Percentiles rank a stretch among this genome's conserved stretches.
These are phyloP conservation scores for Agaricus sinodeliciosus DNA, from an alignment of 768 basidiomycete genomes.

Conservation along the genomic window DNA sequence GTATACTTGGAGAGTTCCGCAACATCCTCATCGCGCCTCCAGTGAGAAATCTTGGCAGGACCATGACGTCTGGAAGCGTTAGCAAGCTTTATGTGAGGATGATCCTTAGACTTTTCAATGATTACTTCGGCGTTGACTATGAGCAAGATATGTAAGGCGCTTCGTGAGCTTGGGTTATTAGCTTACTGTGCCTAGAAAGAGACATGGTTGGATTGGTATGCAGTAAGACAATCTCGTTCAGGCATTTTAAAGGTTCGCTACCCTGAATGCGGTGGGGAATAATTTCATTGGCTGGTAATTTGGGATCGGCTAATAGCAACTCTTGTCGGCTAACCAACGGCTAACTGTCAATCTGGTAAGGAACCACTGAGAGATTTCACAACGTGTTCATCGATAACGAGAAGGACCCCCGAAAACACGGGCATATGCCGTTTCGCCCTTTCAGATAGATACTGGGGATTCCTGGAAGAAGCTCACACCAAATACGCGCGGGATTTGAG, in stretches of 20 bases:
- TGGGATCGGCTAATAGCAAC: too few relatives aligned
- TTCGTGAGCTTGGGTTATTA: neutral
- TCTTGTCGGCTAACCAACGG: too few relatives aligned
- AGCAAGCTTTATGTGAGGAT: constrained; percentile 31
- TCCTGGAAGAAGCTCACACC: too few relatives aligned
- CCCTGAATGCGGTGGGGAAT: neutral
- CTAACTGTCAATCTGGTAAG: too few relatives aligned
- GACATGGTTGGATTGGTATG: constrained; percentile 19
- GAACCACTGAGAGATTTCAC: too few relatives aligned
- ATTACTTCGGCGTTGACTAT: constrained; percentile 45
- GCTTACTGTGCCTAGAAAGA: constrained; percentile 33
- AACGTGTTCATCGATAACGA: too few relatives aligned
- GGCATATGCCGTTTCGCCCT: too few relatives aligned
- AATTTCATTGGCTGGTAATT: neutral
- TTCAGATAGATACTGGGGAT: too few relatives aligned
- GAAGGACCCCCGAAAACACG: too few relatives aligned
- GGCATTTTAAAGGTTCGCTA: constrained; percentile 5
- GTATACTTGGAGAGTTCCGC: constrained; percentile 37
- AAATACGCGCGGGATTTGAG: too few relatives aligned
- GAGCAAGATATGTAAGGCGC: neutral
- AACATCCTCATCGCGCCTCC: constrained; percentile 35
- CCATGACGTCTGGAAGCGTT: constrained; percentile 19
- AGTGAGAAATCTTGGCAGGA: constrained; percentile 22
- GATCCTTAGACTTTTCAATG: constrained; percentile 33
- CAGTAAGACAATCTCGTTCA: neutral